These are phyloP conservation scores for Dendryphion nanum DNA, from an alignment of 2,329 filamentous ascomycete species.

Conservation along the genomic window DNA sequence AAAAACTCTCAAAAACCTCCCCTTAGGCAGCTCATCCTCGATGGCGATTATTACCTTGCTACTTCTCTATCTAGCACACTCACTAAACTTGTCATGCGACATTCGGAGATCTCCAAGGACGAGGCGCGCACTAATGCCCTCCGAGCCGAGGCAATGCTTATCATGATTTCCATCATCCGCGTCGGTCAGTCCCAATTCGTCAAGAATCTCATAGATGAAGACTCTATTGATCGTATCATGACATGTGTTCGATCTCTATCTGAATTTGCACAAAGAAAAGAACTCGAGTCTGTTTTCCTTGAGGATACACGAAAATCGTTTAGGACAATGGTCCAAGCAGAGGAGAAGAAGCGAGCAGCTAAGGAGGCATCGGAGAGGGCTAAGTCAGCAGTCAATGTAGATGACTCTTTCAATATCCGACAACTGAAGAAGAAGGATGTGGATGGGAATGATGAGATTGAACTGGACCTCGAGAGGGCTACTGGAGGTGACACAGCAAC, in stretches of 20 bases:
- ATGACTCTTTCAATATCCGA: constrained; percentile 89
- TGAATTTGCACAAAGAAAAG: constrained; percentile 85
- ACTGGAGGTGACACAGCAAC: constrained; percentile 83
- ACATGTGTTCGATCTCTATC: constrained; percentile 89
- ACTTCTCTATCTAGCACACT: constrained; percentile 94
- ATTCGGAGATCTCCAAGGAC: constrained; percentile 88
- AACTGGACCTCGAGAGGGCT: constrained; percentile 87
- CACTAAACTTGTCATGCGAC: constrained; percentile 96
- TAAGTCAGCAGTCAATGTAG: constrained; percentile 90
- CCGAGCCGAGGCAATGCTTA: constrained; percentile 95
- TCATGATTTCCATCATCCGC: constrained; percentile 98
- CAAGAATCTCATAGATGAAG: constrained; percentile 95
- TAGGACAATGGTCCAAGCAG: constrained; percentile 92
- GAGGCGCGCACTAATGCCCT: constrained; percentile 86
- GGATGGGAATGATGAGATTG: constrained; percentile 81
- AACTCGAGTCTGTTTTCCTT: constrained; percentile 87
- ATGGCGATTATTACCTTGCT: constrained; percentile 94
- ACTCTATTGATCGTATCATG: constrained; percentile 98
- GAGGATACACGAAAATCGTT: constrained; percentile 95
- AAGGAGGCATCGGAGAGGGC: constrained; percentile 91
- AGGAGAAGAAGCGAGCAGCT: constrained; percentile 96
- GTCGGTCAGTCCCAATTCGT: constrained; percentile 99
- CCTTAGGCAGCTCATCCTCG: constrained; percentile 83
- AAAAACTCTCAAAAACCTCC: constrained; percentile 97
- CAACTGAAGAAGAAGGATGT: constrained; percentile 84